Base-by-base conservation (phyloP, 495 filamentous ascomycete genomes). In the Tuber calosporum region DNA sequence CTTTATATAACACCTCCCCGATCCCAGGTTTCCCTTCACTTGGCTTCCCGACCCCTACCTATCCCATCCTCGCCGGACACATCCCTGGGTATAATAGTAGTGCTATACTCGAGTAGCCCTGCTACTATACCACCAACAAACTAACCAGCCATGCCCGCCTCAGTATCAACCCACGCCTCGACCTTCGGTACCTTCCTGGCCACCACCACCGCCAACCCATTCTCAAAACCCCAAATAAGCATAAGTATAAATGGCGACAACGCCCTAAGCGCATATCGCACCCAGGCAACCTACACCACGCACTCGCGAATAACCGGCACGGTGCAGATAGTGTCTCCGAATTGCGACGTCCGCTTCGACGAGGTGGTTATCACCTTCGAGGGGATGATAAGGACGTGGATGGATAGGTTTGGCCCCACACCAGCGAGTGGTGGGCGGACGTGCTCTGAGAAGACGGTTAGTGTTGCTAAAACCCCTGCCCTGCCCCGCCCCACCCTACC, bases 331-430 rank as follows among this genome's bases (percentile, higher is more conserved):
- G 73, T 93, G 74, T 89, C 88, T 39, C 85, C 86, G 1, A 85
- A 87, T 37, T 83, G 86, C 70, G 90, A 94, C 75, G 90, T 88
- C 9, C 84, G 86, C 66, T 97, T 99, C 82, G 92, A 96, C 74
- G 85, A 89, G 36, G 82, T 98, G 69, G 87, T 92, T 72, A 94
- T 99, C 79, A 85, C 90, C 1, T 88, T 99, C 66, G 87, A 94
- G 79, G 95, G 95, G 83, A 85, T 37, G 68, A 36, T 30, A 69
- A n/a, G 76, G 36, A 81, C 77, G 37, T 81, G 79, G 80, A 72
- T 81, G 69, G 80, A 82, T 69, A 74, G 82, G 66, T 75, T 79
- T n/a, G 75, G 86, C 40, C 83, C 87, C 30, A 80, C 82, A 34
- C 79, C 85, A 38, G 81, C 76, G 41, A 73, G 75, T 53, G 73